A percentile compares a stretch with the other conserved stretches of the same genome.
Conservation (phyloP, 2,329 filamentous ascomycete species). For the Cordyceps tenuipes region DNA sequence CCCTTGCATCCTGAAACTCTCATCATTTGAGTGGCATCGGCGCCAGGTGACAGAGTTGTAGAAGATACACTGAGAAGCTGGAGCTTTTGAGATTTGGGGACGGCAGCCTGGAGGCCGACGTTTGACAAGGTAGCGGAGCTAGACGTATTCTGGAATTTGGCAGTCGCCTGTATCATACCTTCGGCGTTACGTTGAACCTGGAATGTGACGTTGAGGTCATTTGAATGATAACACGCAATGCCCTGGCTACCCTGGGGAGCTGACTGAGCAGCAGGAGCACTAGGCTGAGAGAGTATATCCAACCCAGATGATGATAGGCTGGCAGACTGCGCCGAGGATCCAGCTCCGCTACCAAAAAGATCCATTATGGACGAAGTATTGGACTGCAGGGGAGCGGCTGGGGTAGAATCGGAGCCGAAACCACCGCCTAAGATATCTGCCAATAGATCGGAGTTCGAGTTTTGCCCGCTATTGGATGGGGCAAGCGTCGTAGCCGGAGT, state of each 20-base stretch:
- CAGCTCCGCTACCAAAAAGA: conserved; percentile 55
- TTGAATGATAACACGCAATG: conserved; percentile 75
- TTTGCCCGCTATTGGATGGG: conserved; percentile 40
- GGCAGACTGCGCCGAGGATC: conserved; percentile 26
- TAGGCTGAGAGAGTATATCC: conserved; percentile 40
- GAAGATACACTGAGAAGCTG: conserved; percentile 86
- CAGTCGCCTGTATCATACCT: conserved; percentile 70
- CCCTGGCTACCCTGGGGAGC: conserved; percentile 32
- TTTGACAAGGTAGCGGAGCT: conserved; percentile 56
- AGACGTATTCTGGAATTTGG: conserved; percentile 73
- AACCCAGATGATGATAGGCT: conserved; percentile 33
- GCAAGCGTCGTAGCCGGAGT: conserved; percentile 47
- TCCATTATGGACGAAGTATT: conserved; percentile 78
- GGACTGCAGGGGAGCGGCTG: conserved; percentile 40
- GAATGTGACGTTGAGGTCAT: conserved; percentile 73
- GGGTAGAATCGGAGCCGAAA: conserved; percentile 34
- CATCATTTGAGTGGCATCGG: conserved; percentile 86
- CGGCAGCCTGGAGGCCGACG: conserved; percentile 85
- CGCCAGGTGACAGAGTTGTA: conserved; percentile 63
- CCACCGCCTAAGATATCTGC: conserved; percentile 83
- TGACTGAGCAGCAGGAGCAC: conserved; percentile 41
- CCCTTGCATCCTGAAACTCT: conserved; percentile 76
- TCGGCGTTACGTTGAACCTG: conserved; percentile 77
- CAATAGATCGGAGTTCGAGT: conserved; percentile 76
- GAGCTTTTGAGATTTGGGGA: conserved; percentile 92